Evolutionary conservation across 805 yeast genomes (phyloP), one percentile per base, ranked within the genome.

Genomic region (Candida maesae): DNA sequence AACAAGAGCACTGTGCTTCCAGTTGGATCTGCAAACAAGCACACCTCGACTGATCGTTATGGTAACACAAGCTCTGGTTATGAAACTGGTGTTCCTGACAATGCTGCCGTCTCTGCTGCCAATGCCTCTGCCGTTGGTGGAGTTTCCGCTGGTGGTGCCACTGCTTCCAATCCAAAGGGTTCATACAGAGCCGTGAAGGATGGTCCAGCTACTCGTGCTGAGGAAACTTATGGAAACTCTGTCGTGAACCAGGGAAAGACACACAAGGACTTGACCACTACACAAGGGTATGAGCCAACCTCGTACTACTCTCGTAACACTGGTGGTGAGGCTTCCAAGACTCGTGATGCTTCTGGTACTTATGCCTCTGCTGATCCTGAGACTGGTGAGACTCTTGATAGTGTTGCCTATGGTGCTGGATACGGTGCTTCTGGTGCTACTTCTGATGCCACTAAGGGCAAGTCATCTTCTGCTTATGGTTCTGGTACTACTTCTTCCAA

Each of bases 1-100:
- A 54, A 48, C 33, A 55, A 55, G 49, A 45, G 49, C 24, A 53
- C 56, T 27, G 51, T 45, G 13, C 25, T 48, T 10, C 59, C 59
- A 15, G 51, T 53, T 26, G 46, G 49, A 12, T 34, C 41, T 13
- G 19, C 15, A 14, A 33, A 33, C 35, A 26, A 38, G 17, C 45
- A 44, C 35, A 17, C 33, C 13, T 38, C 36, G 11, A 15, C 17
- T 11, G 55, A 45, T 29, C 32, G 15, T 1, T 44, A 50, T 36
- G 58, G 54, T 3, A 44, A 42, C 28, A 31, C 18, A 11, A 39
- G 45, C 1, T 18, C 31, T 20, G 50, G 49, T 1, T 40, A 42
- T 30, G 41, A 39, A 6, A 42, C 47, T 24, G 53, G 54, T 14
- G 53, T 53, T 26, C 49, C 57, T 19, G 44, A 41, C 3, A 34